A percentile compares a stretch with the other conserved stretches of the same genome.
Conservation (phyloP, 2,329 filamentous ascomycete species). For the Passalora sequoiae region DNA sequence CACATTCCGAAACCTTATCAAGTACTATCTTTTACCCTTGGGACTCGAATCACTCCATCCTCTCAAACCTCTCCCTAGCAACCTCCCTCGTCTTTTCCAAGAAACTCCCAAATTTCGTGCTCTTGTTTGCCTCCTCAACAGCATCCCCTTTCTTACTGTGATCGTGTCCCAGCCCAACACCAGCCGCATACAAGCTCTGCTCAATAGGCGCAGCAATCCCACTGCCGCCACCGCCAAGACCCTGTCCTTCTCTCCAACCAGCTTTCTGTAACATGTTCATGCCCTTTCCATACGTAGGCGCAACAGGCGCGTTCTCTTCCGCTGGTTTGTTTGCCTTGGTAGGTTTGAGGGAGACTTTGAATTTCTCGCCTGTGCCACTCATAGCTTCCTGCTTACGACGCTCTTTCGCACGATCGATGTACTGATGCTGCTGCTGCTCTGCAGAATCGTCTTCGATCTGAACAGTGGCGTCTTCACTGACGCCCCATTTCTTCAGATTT, state of each 20-base stretch:
- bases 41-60: too few species aligned
- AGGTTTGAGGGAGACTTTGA: conserved; percentile 25
- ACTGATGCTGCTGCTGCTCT: conserved; percentile 30
- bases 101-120: conserved; percentile 53
- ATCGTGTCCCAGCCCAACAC: conserved; percentile 64
- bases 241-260: conserved; percentile 63
- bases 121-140: conserved; percentile 53
- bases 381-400: conserved; percentile 59
- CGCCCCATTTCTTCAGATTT: conserved; percentile 16
- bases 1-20: too few species aligned
- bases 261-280: conserved; percentile 60
- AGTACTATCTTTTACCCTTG: too few species aligned
- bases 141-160: conserved; percentile 67
- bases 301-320: conserved; percentile 10
- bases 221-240: conserved; percentile 56
- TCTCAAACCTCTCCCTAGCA: conserved; percentile 61
- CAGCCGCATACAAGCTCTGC: conserved; percentile 60
- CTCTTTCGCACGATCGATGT: conserved; percentile 64
- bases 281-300: conserved; percentile 33
- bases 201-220: conserved; percentile 61
- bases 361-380: conserved; percentile 21
- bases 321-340: conserved; percentile 29
- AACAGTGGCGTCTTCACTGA: conserved; percentile 18
- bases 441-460: conserved; percentile 11
- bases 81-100: conserved; percentile 60